Conservation (phyloP, 2,329 filamentous ascomycete genomes). For the Myriosclerotinia scirpicola region DNA sequence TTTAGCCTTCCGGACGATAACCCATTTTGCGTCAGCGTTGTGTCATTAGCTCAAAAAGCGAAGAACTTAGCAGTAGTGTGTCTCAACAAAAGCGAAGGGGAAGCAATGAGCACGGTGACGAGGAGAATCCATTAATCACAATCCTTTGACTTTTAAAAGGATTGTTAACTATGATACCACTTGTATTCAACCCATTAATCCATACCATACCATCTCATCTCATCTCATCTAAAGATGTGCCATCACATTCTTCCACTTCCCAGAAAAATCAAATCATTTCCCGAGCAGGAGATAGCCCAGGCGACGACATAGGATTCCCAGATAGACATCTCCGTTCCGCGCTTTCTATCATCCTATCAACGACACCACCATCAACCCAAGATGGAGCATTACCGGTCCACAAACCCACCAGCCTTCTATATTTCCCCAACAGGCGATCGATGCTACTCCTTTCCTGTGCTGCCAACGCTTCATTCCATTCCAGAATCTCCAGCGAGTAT, state of each 20-base stretch:
- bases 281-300: neutral
- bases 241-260: neutral
- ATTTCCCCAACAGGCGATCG: slow-evolving; percentile 12
- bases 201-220: neutral
- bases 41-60: neutral
- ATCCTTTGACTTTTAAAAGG: neutral
- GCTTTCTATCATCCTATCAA: slow-evolving; percentile 15
- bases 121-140: neutral
- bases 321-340: slow-evolving; percentile 5
- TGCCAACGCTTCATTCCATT: slow-evolving; percentile 23
- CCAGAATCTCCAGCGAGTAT: slow-evolving; percentile 29
- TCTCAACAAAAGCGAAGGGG: no score
- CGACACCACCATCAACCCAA: slow-evolving; percentile 3
- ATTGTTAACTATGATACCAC: neutral
- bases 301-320: neutral
- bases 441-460: slow-evolving; percentile 12
- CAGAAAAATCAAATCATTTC: neutral
- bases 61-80: neutral
- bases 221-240: neutral
- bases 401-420: slow-evolving; percentile 20
- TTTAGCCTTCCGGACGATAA: neutral
- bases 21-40: neutral
- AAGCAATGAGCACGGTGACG: neutral
- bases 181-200: neutral
- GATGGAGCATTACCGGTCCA: slow-evolving; percentile 6